Evolutionary conservation across 192 early-diverging fungal species (phyloP).

Genomic region (Geranomyces michiganensis): DNA sequence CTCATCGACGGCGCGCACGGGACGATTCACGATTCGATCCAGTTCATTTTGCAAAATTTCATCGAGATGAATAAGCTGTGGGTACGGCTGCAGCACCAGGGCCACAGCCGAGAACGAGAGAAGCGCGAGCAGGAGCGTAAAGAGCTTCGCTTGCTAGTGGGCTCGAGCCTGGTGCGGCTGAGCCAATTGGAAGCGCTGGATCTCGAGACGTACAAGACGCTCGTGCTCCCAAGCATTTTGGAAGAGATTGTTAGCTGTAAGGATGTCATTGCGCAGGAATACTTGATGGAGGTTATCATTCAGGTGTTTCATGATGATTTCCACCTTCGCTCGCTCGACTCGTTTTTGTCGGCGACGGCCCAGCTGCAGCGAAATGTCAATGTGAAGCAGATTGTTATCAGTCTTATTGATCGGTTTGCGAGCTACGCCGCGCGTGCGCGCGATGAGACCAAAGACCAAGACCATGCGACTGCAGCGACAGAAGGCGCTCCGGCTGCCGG

Average conservation of each 20-base stretch:
- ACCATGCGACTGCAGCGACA: neutral
- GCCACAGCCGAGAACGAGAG: conserved; percentile 89
- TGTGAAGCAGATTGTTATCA: conserved; percentile 95
- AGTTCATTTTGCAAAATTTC: conserved; percentile 97
- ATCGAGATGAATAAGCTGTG: conserved; percentile 99
- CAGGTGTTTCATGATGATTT: conserved; percentile 98
- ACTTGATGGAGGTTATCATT: conserved; percentile 99
- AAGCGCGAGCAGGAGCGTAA: conserved; percentile 94
- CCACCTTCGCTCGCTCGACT: conserved; percentile 87
- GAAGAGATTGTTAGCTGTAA: conserved; percentile 96
- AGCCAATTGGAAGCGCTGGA: conserved; percentile 89
- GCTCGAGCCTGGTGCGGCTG: conserved; percentile 92
- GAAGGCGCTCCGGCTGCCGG: neutral
- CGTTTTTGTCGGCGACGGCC: conserved; percentile 87
- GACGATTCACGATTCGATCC: conserved; percentile 87
- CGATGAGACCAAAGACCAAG: conserved; percentile 43
- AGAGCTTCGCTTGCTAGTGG: conserved; percentile 94
- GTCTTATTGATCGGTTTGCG: conserved; percentile 91
- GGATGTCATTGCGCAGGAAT: conserved; percentile 98
- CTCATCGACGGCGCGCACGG: conserved; percentile 67
- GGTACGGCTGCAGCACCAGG: conserved; percentile 98
- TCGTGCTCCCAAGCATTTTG: conserved; percentile 87
- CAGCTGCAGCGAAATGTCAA: conserved; percentile 91
- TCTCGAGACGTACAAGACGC: conserved; percentile 77
- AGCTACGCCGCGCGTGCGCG: conserved; percentile 79